Base-by-base conservation (phyloP, 345 rosid species). In the Corchorus olitorius region DNA sequence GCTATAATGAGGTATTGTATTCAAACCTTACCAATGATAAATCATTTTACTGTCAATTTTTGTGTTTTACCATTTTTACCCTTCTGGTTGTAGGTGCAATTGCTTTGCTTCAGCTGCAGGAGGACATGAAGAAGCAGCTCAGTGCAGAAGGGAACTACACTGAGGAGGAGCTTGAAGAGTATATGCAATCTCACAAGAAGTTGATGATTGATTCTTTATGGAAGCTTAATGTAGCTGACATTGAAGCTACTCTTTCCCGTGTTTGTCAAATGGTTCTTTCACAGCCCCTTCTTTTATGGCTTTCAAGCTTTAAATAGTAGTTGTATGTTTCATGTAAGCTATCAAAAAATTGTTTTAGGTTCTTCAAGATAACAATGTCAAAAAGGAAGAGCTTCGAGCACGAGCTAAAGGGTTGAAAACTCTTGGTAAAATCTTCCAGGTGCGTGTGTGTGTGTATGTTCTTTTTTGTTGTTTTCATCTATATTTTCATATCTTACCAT, bases 171-270 rank as follows among this genome's bases (percentile, higher is more conserved):
- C 97, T 96, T 83, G 98, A 93, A 88, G 90, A 82, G 70, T 96
- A 93, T 69, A 83, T 93, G 86, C 89, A 88, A 73, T 81, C 98
- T 69, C 92, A 93, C 85, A 96, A 96, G 80, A 89, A 94, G 79
- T 80, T 92, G 87, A 91, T 93, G 99, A 88, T 84, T 76, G 98
- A 93, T 88, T 96, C 98, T 16, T 83, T 93, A 67, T 96, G 99
- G 99, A 96, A 96, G 84, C 98, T 96, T 79, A 96, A 96, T 14
- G 98, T 96, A 59, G 97, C 99, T 46, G 99, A 96, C 79, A 93
- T 96, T 11, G 99, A 96, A 86, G 93, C 89, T 65, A 96, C 98
- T 54, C 99, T 96, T 79, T 92, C 88, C 78, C 94, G 88, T 68
- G 98, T 96, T 86, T 96, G 98, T 86, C 99, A 91, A 81, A 94